Percentiles rank a stretch among this genome's conserved stretches.
These are phyloP conservation scores for Salix caprea DNA, from an alignment of 345 rosid species.

Conservation along the genomic window DNA sequence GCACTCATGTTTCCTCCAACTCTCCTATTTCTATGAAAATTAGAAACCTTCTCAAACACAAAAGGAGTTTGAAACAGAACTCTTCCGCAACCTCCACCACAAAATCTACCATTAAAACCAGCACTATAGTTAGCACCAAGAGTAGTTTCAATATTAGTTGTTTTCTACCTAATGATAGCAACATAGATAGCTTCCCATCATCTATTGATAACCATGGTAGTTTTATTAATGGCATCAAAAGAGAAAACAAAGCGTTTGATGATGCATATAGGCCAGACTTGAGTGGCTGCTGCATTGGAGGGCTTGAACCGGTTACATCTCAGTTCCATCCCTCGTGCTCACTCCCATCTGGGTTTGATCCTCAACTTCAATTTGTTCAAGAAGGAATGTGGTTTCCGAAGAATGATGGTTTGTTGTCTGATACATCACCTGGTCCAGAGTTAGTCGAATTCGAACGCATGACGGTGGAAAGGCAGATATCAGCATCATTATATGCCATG, in stretches of 20 bases:
- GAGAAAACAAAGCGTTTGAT: constrained; percentile 23
- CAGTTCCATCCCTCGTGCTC: constrained; percentile 18
- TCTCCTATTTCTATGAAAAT: constrained; percentile 68
- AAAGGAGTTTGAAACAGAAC: constrained; percentile 42
- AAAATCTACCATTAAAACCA: constrained; percentile 23
- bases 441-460: constrained; percentile 31
- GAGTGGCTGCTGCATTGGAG: constrained; percentile 31
- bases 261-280: constrained; percentile 58
- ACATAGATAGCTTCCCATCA: not conserved
- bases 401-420: constrained; percentile 12
- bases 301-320: constrained; percentile 11
- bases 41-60: constrained; percentile 68
- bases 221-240: constrained; percentile 7
- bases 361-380: constrained; percentile 34
- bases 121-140: constrained; percentile 8
- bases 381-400: constrained; percentile 26
- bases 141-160: constrained; percentile 3
- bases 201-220: not conserved
- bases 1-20: constrained; percentile 39
- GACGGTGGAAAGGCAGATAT: constrained; percentile 63
- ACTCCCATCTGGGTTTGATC: constrained; percentile 16
- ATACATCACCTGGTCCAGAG: constrained; percentile 28
- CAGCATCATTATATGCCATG: constrained; percentile 60
- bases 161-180: not conserved
- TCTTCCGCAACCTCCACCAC: not conserved